Base-by-base conservation (phyloP, 164 flowering plant species). In the Nelumbo lutea region DNA sequence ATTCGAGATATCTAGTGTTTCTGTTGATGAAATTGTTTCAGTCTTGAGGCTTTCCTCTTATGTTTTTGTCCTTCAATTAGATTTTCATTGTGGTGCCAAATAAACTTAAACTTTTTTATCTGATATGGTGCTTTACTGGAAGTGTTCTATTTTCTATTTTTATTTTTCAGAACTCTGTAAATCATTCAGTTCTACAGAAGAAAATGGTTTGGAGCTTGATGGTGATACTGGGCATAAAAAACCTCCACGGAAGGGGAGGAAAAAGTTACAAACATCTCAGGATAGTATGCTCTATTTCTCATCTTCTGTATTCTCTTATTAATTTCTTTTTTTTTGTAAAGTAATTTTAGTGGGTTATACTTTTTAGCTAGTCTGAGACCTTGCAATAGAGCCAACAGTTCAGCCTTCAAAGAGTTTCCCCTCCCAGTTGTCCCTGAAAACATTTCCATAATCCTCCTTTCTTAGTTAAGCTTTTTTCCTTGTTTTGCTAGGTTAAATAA, bases 191-290 rank as follows among this genome's bases (percentile, higher is more conserved):
- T 79, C 72, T 70, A 45, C 58, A 65, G 84, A 72, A 67, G 90
- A 83, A 67, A 53, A 51, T 59, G 62, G 65, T 59, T 48, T 70
- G 70, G 88, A 86, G 75, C 70, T 70, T 83, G 76, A 88, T 73
- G 83, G 85, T 69, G 79, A 82, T 68, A 68, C 72, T 6, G 81
- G 84, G 63, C 84, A 72, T 51, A 87, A 82, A 74, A 91, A 86
- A 77, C 86, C 87, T 73, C 87, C 89, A 45, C 76, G 86, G 72
- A 91, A 87, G 76, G 90, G 85, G 77, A 79, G 83, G 76, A 89
- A 83, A 75, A 89, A 87, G 81, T 69, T 77, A 42, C 72, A 73
- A 70, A 71, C 79, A 64, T 52, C 77, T 60, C 65, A 78, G 74
- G 71, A 78, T 61, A 83, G 97, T 86, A 89, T 87, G 90, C 87